phyloP scores from a whole-genome alignment of 2,329 filamentous ascomycete species.

The Colletotrichum sp. region DNA sequence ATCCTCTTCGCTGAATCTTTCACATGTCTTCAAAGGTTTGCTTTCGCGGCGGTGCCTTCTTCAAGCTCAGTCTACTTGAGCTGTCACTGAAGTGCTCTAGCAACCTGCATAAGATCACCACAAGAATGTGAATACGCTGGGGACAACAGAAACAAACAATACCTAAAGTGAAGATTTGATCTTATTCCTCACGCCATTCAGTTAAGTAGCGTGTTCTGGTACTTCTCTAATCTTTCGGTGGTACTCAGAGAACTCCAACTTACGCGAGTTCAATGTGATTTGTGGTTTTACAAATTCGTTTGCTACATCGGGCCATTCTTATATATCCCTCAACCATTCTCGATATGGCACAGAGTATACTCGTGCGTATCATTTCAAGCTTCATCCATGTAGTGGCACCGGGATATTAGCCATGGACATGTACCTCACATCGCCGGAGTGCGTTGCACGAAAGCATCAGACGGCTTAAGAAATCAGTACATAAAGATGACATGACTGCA shows the following conservation, averaged over 20 bases:
- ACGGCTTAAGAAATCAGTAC: neutral
- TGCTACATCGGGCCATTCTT: accelerated
- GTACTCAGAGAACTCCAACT: neutral
- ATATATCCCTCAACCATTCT: neutral
- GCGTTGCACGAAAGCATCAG: accelerated
- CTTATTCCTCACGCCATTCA: neutral
- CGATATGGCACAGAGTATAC: neutral
- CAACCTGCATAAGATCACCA: neutral
- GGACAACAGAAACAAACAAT: neutral
- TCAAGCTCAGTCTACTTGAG: too few relatives aligned
- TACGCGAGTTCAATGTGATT: too few relatives aligned
- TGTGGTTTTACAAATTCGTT: neutral
- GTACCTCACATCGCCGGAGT: too few relatives aligned
- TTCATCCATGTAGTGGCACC: too few relatives aligned
- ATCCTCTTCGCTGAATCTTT: too few relatives aligned
- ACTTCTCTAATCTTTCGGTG: neutral
- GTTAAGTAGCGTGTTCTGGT: neutral
- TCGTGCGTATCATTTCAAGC: neutral
- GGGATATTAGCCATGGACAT: too few relatives aligned
- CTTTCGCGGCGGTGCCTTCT: too few relatives aligned
- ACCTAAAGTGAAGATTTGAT: too few relatives aligned
- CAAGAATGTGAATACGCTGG: accelerated
- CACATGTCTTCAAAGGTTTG: too few relatives aligned
- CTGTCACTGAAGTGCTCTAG: neutral
- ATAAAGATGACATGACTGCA: accelerated